Evolutionary conservation across 2,329 filamentous ascomycete genomes (phyloP).

Genomic region (Ascochyta pisi): DNA sequence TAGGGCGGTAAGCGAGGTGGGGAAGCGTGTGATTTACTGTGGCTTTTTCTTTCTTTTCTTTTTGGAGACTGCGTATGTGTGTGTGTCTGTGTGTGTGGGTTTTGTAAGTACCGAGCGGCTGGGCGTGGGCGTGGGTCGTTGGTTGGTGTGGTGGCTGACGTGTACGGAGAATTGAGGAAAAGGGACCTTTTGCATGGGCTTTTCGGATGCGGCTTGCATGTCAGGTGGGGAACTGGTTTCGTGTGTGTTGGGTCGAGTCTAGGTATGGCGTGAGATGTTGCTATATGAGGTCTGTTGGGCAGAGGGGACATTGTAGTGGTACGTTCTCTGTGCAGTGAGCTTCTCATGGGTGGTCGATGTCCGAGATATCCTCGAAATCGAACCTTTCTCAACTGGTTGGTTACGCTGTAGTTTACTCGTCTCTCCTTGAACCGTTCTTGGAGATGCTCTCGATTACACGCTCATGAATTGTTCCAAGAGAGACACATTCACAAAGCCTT

Average conservation of each 20-base stretch:
- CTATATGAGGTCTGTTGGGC: neutral
- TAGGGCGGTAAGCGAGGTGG: conserved; percentile 5
- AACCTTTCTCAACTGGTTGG: neutral
- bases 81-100: neutral
- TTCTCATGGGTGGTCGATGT: neutral
- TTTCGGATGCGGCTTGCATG: conserved; percentile 9
- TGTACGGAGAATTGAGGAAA: neutral
- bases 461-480: neutral
- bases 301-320: neutral
- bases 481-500: neutral
- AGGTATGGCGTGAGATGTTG: neutral
- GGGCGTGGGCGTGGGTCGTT: conserved; percentile 1
- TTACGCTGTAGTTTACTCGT: neutral
- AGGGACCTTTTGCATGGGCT: neutral
- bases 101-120: neutral
- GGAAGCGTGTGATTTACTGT: neutral
- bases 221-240: neutral
- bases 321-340: neutral
- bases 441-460: neutral
- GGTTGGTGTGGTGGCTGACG: conserved; percentile 2
- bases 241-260: neutral
- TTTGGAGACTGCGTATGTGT: neutral
- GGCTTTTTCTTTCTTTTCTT: neutral
- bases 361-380: neutral
- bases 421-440: neutral